Evolutionary conservation across 257 asterid species (phyloP).

Genomic region (Ballota nigra): DNA sequence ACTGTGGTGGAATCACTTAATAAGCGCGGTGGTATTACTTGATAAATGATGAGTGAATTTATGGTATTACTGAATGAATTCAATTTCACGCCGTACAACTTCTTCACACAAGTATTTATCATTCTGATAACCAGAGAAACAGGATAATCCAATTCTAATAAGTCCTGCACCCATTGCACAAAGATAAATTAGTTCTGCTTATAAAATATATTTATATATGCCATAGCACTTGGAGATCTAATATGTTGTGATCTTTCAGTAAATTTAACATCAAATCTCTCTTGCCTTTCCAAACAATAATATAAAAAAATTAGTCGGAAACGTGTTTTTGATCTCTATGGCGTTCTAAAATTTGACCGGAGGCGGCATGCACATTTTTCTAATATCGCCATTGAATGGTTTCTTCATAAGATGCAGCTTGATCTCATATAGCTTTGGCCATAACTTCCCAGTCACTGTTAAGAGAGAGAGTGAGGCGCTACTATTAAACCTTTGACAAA

Average conservation of each 20-base stretch:
- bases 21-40: no score
- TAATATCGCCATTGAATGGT: conserved; percentile 40
- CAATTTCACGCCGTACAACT: no score
- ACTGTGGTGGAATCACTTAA: no score
- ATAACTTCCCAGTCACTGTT: conserved; percentile 73
- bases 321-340: conserved; percentile 13
- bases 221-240: background rate
- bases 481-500: background rate
- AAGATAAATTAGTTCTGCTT: no score
- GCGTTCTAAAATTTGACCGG: conserved; percentile 32
- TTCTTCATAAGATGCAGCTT: conserved; percentile 39
- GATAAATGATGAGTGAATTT: no score
- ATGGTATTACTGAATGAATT: no score
- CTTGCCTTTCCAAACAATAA: background rate
- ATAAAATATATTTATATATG: no score
- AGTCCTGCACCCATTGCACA: no score
- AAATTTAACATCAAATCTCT: background rate
- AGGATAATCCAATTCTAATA: no score
- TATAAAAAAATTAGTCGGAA: background rate
- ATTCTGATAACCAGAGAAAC: no score
- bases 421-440: conserved; percentile 71
- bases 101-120: no score
- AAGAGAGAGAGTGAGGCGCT: background rate
- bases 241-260: background rate
- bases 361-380: conserved; percentile 45